These are phyloP conservation scores for Penicillium concentricum DNA, from an alignment of 2,329 filamentous ascomycete species.

Conservation along the genomic window DNA sequence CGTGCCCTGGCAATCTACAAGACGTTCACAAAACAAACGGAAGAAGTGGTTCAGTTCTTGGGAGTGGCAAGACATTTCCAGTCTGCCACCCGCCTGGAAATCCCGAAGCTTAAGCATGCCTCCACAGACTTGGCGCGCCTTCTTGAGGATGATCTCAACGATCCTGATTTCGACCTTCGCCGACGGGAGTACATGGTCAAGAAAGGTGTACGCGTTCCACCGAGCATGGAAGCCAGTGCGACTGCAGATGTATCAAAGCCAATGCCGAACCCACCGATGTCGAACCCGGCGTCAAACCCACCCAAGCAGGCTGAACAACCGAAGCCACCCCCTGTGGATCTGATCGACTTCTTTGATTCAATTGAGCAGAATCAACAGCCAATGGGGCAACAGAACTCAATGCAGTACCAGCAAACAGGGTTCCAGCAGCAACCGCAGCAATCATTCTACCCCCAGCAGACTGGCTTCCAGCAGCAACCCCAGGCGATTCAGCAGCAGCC, in stretches of 20 bases:
- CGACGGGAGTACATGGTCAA: conserved; percentile 88
- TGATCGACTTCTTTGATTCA: conserved; percentile 93
- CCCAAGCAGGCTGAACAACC: conserved; percentile 32
- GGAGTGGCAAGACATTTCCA: conserved; percentile 85
- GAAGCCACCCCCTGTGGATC: conserved; percentile 58
- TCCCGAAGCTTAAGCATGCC: conserved; percentile 95
- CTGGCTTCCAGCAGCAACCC: conserved; percentile 33
- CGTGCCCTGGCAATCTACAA: conserved; percentile 89
- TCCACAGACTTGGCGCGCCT: conserved; percentile 87
- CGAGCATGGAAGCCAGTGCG: conserved; percentile 53
- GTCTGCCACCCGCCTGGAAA: conserved; percentile 86
- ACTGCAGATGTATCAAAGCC: conserved; percentile 27
- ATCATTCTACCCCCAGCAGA: conserved; percentile 37
- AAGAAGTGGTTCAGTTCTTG: conserved; percentile 87
- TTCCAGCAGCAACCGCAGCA: conserved; percentile 36
- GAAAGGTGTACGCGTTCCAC: conserved; percentile 59
- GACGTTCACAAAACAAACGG: conserved; percentile 86
- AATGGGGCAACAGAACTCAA: conserved; percentile 50
- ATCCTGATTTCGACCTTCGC: conserved; percentile 93
- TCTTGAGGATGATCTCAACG: conserved; percentile 89
- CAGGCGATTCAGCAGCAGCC: conserved; percentile 39
- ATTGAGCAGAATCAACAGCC: conserved; percentile 86
- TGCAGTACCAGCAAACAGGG: conserved; percentile 39
- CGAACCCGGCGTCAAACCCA: conserved; percentile 21
- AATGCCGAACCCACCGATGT: conserved; percentile 9